Percentiles rank a stretch among this genome's conserved stretches.
These are phyloP conservation scores for Tubosaeta sp. DNA, from an alignment of 768 basidiomycete species.

Conservation along the genomic window DNA sequence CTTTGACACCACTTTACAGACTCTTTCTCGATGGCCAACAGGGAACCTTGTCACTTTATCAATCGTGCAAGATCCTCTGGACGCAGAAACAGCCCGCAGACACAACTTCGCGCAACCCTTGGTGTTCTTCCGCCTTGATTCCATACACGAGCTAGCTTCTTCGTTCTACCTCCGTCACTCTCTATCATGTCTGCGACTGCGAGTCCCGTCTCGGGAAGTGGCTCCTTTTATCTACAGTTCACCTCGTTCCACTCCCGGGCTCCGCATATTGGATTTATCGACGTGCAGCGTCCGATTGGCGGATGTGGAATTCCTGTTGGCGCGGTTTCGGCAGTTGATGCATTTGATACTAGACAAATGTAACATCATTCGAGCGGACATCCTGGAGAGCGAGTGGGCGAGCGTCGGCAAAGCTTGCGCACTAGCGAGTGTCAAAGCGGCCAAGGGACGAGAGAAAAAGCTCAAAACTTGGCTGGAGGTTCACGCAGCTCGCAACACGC, in stretches of 20 bases:
- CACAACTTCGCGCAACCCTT: slow-evolving; percentile 76
- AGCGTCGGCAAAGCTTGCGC: slow-evolving; percentile 61
- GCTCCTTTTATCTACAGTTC: slow-evolving; percentile 36
- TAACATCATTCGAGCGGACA: slow-evolving; percentile 47
- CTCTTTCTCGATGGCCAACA: slow-evolving; percentile 61
- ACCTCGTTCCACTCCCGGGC: slow-evolving; percentile 34
- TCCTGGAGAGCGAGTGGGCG: slow-evolving; percentile 52
- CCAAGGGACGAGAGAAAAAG: slow-evolving; percentile 63
- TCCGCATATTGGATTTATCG: slow-evolving; percentile 72
- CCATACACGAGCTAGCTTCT: slow-evolving; percentile 44
- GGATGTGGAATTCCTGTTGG: slow-evolving; percentile 53
- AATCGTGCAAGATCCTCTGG: slow-evolving; percentile 63
- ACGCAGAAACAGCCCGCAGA: slow-evolving; percentile 34
- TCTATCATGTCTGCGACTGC: slow-evolving; percentile 58
- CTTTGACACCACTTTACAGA: slow-evolving; percentile 68
- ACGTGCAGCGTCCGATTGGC: slow-evolving; percentile 54
- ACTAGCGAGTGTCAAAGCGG: slow-evolving; percentile 53
- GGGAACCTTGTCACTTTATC: slow-evolving; percentile 44
- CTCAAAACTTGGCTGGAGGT: slow-evolving; percentile 49
- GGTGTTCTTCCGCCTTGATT: slow-evolving; percentile 73
- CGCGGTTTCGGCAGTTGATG: slow-evolving; percentile 46
- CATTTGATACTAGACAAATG: slow-evolving; percentile 74
- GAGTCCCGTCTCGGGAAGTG: slow-evolving; percentile 66
- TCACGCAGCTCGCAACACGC: slow-evolving; percentile 9
- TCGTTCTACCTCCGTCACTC: slow-evolving; percentile 41